These are phyloP conservation scores for Quercus wislizeni DNA, from an alignment of 306 rosid genomes.

Conservation along the genomic window DNA sequence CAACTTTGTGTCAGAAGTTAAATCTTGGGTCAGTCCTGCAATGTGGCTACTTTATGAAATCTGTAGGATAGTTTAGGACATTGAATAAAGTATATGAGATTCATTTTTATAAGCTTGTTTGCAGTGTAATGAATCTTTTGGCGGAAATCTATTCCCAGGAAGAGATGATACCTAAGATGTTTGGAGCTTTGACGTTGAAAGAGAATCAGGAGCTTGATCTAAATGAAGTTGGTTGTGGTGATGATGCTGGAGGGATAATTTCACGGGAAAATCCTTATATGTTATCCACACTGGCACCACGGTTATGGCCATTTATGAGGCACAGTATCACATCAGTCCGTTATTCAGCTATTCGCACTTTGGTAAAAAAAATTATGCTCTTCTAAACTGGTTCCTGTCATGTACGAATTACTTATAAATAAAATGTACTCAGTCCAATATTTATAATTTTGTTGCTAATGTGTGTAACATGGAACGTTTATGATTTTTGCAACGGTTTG, in stretches of 20 bases:
- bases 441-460: background rate
- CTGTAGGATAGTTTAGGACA: background rate
- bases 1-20: background rate
- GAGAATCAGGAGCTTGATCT: conserved; percentile 46
- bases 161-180: conserved; percentile 84
- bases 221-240: conserved; percentile 48
- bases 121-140: conserved; percentile 98
- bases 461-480: background rate
- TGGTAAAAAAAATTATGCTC: conserved; percentile 50
- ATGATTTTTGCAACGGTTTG: background rate
- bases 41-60: background rate
- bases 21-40: background rate
- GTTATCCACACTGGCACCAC: conserved; percentile 76
- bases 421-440: background rate
- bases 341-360: conserved; percentile 85
- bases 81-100: background rate
- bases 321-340: conserved; percentile 90
- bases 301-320: conserved; percentile 99
- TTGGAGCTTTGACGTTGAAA: conserved; percentile 43
- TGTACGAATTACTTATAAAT: background rate
- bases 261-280: conserved; percentile 68
- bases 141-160: conserved; percentile 96
- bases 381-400: background rate
- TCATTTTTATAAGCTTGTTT: conserved; percentile 25
- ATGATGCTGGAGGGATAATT: conserved; percentile 34